Percentiles rank a stretch among this genome's conserved stretches.
Evolutionary conservation across 2,329 filamentous ascomycete species (phyloP).

Genomic region (Podosphaera xanthii): DNA sequence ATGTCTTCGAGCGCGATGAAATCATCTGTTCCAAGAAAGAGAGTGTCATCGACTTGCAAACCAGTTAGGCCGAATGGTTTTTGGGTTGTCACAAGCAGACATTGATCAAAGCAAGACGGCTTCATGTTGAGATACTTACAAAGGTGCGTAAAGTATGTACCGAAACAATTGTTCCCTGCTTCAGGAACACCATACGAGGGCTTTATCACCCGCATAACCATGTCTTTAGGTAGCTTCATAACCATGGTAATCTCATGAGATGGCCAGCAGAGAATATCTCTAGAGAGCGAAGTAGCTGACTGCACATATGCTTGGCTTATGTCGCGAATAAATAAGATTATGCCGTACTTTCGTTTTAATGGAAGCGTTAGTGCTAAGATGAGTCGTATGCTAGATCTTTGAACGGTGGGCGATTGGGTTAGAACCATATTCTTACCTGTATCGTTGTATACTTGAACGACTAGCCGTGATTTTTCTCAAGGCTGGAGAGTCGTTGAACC

Average conservation of each 20-base stretch:
- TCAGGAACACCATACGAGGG: neutral
- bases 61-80: neutral
- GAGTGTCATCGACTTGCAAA: neutral
- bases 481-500: neutral
- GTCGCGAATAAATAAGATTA: neutral
- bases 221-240: neutral
- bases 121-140: neutral
- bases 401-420: neutral
- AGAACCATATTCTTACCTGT: neutral
- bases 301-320: neutral
- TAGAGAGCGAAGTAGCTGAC: neutral
- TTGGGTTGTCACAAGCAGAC: neutral
- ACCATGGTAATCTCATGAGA: neutral
- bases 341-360: neutral
- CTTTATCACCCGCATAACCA: neutral
- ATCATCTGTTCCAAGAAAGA: neutral
- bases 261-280: neutral
- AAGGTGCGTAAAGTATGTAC: neutral
- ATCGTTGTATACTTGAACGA: constrained; percentile 6
- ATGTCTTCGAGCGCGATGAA: neutral
- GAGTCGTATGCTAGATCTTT: neutral
- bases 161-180: neutral
- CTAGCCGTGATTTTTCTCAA: constrained; percentile 5
- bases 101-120: neutral
- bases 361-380: neutral